Evolutionary conservation across 2,329 filamentous ascomycete species (phyloP).

Genomic region (Venturia asperata): DNA sequence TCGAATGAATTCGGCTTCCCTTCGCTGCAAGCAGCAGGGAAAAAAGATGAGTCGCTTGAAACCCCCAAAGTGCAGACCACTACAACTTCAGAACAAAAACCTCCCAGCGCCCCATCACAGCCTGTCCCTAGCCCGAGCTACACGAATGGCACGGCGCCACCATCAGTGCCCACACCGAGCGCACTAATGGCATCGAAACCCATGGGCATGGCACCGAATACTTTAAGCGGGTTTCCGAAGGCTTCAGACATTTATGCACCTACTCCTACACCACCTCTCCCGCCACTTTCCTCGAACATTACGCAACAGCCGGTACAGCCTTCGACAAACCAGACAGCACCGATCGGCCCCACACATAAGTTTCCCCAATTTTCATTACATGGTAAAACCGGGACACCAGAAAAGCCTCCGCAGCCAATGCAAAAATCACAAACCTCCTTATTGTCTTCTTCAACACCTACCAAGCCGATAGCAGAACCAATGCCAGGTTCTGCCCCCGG

Average conservation of each 20-base stretch:
- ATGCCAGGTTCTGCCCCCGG: not conserved
- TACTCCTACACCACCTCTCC: not conserved
- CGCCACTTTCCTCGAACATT: not conserved
- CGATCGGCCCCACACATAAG: not conserved
- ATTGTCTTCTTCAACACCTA: not conserved
- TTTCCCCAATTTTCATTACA: not conserved
- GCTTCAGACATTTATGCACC: not conserved
- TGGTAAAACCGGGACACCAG: not conserved
- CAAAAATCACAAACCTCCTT: not conserved
- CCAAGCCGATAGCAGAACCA: not conserved
- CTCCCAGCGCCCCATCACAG: too few relatives aligned
- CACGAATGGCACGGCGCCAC: not conserved
- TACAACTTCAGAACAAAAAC: not conserved
- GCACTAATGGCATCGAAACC: not conserved
- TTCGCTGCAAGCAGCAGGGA: not conserved
- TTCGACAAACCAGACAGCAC: not conserved
- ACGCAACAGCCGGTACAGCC: not conserved
- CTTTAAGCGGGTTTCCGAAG: not conserved
- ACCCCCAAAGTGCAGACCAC: not conserved
- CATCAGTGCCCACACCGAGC: not conserved
- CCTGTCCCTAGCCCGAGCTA: not conserved
- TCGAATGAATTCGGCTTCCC: constrained; percentile 5
- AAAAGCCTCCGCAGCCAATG: not conserved
- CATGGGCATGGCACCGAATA: not conserved
- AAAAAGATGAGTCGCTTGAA: not conserved